These are phyloP conservation scores for Aspergillus viridinutans DNA, from an alignment of 2,329 filamentous ascomycete genomes.

Conservation along the genomic window DNA sequence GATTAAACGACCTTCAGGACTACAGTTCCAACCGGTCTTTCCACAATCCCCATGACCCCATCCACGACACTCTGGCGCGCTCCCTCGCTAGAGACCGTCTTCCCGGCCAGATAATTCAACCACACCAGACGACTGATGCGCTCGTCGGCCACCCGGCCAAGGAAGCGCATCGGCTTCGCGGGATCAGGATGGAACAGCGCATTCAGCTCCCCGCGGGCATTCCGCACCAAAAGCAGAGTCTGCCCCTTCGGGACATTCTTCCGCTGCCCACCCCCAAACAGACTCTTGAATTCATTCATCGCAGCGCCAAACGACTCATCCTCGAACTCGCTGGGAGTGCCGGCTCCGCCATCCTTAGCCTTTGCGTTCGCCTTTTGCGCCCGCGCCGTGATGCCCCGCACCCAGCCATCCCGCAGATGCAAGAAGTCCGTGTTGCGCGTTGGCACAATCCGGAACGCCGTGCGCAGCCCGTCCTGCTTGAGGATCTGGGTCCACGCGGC, in stretches of 20 bases:
- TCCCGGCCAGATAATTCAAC: slow-evolving; percentile 85
- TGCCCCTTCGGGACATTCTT: slow-evolving; percentile 72
- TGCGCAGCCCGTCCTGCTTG: slow-evolving; percentile 63
- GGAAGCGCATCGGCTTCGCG: slow-evolving; percentile 45
- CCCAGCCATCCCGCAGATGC: slow-evolving; percentile 86
- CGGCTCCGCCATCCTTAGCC: slow-evolving; percentile 30
- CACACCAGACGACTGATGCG: slow-evolving; percentile 76
- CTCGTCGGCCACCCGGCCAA: slow-evolving; percentile 75
- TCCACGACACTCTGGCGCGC: slow-evolving; percentile 79
- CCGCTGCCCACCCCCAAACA: slow-evolving; percentile 70
- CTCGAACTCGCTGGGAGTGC: slow-evolving; percentile 45
- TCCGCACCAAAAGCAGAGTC: slow-evolving; percentile 69
- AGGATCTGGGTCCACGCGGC: slow-evolving; percentile 72
- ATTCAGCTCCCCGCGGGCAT: slow-evolving; percentile 60
- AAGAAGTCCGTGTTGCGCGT: slow-evolving; percentile 93
- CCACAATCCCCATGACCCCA: slow-evolving; percentile 82
- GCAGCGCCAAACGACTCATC: slow-evolving; percentile 73
- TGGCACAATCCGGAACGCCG: slow-evolving; percentile 76
- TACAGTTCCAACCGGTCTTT: slow-evolving; percentile 81
- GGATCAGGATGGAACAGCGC: slow-evolving; percentile 59
- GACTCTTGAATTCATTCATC: slow-evolving; percentile 70
- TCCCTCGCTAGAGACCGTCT: slow-evolving; percentile 77
- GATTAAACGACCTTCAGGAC: slow-evolving; percentile 63
- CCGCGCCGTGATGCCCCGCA: slow-evolving; percentile 74
- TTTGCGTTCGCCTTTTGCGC: slow-evolving; percentile 56